Conservation (phyloP, 108 stramenopile species). For the Seminavis robusta region DNA sequence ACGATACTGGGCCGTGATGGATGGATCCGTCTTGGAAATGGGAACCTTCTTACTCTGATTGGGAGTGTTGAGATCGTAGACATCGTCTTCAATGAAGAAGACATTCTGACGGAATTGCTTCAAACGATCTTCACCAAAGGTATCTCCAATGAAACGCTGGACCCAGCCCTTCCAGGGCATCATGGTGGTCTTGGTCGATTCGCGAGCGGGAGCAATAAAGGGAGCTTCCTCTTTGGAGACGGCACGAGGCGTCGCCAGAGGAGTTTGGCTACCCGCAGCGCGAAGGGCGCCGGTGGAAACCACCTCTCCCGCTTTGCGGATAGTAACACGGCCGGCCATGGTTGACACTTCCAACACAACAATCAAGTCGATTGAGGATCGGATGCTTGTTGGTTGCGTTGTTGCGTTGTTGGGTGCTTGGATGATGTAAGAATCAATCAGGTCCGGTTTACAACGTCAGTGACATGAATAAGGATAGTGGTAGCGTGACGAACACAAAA, state of each 20-base stretch:
- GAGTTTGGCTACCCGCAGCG: constrained; percentile 4
- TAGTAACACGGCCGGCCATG: no score
- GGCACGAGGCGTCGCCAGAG: constrained; percentile 34
- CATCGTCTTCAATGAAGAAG: constrained; percentile 69
- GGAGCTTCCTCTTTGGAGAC: constrained; percentile 44
- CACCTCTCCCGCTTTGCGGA: constrained; percentile 40
- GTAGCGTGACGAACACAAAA: no score
- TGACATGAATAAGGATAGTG: no score
- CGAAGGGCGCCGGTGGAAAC: constrained; percentile 10
- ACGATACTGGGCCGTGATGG: constrained; percentile 48
- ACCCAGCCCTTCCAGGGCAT: constrained; percentile 90
- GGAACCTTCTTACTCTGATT: constrained; percentile 43
- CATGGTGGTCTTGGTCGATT: constrained; percentile 58
- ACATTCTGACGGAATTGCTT: constrained; percentile 38
- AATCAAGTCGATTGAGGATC: no score
- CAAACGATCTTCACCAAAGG: constrained; percentile 53
- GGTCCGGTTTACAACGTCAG: no score
- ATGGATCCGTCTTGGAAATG: constrained; percentile 49
- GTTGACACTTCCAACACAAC: no score
- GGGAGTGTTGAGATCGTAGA: constrained; percentile 54
- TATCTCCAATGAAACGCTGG: constrained; percentile 53
- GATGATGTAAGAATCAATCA: no score
- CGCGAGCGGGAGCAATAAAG: constrained; percentile 31
- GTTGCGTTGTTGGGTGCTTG: no score
- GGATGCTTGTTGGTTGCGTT: no score